Evolutionary conservation across 1,139 yeast species (phyloP), one percentile per base, ranked within the genome.

Genomic region (Arxiozyma bovina): DNA sequence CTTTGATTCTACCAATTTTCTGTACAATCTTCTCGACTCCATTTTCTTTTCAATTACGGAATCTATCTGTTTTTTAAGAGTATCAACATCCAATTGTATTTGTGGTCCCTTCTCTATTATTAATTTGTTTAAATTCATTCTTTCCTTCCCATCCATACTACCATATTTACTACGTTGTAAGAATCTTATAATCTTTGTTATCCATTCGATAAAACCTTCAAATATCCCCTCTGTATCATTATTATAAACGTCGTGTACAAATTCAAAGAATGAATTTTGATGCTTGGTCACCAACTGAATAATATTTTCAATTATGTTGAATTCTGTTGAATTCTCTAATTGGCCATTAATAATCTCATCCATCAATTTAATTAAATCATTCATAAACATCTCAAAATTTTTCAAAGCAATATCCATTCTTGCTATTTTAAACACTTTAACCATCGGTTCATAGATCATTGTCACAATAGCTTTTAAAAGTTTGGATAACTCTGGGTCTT

Each of bases 361-460:
- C 60, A 57, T 74, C 76, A 45, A 80, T 75, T 45, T 66, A 53
- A 91, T 74, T 63, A 90, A 71, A 62, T 90, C 97, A 60, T 79
- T 79, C 78, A 85, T 78, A 62, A 90, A 91, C 51, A 71, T 73
- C 60, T 88, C 90, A 59, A 87, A 80, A 58, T 87, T 86, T 41
- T 78, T 82, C 57, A 91, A 80, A 15, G 91, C 89, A 45, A 85
- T 70, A 63, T 89, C 88, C 58, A 91, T 78, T 58, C 85, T 82
- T 30, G 96, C 89, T 52, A 81, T 79, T 57, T 85, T 82, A 71
- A 91, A 87, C 1, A 91, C 76, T 47, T 77, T 78, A 59, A 90
- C 87, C 65, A 91, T 73, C 1, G 97, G 97, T 59, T 87, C 89
- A 67, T 90, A 90, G 61, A 91, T 86, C 54, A 89, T 77, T 0